phyloP scores from a whole-genome alignment of 306 rosid genomes.

The Quercus aquifolioides region DNA sequence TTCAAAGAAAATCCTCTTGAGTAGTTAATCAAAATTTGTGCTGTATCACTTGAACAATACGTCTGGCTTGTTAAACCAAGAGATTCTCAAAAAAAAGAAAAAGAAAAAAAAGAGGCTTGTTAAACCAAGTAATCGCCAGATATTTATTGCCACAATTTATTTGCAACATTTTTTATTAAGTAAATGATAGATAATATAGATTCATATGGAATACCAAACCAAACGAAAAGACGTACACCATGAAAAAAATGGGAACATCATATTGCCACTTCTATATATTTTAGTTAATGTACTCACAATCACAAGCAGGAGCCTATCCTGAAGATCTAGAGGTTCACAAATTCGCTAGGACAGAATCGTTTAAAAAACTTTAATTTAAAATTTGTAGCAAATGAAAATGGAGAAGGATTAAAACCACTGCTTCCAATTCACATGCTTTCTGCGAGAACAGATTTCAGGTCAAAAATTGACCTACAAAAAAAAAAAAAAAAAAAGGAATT shows the following conservation, averaged over 20 bases:
- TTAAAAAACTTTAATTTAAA: not conserved
- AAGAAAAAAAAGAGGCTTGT: not conserved
- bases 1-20: not conserved
- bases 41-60: not conserved
- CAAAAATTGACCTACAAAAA: conserved; percentile 21
- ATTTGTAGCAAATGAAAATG: not conserved
- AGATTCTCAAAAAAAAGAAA: too few relatives aligned
- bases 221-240: not conserved
- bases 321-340: not conserved
- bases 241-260: not conserved
- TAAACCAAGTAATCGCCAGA: not conserved
- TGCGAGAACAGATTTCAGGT: not conserved
- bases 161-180: not conserved
- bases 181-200: not conserved
- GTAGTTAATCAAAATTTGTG: not conserved
- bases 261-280: not conserved
- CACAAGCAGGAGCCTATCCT: not conserved
- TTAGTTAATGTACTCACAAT: not conserved
- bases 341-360: not conserved
- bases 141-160: not conserved
- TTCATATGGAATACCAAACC: not conserved
- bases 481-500: not conserved
- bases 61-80: not conserved
- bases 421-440: not conserved
- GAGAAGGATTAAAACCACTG: not conserved